Conservation (phyloP, 768 basidiomycete species). For the Russula griseocarnosa region DNA sequence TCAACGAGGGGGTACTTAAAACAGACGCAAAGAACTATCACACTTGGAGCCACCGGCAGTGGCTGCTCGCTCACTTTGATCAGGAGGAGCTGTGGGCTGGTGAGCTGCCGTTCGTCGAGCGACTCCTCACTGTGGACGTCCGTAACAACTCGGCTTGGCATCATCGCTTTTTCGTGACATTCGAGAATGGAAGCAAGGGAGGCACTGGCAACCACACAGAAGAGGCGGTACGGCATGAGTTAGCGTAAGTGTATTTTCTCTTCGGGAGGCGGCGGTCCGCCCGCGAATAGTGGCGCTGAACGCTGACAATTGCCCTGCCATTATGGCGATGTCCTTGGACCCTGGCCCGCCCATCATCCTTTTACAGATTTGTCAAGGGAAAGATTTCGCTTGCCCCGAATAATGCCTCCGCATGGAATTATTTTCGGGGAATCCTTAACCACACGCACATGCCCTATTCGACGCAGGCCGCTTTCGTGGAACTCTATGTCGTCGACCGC, state of each 20-base stretch:
- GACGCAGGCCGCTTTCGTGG: slow-evolving; percentile 53
- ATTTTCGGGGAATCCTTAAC: slow-evolving; percentile 80
- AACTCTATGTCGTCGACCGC: slow-evolving; percentile 51
- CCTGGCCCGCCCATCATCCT: slow-evolving; percentile 38
- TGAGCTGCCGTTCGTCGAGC: slow-evolving; percentile 73
- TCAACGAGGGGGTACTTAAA: slow-evolving; percentile 67
- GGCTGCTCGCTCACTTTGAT: slow-evolving; percentile 84
- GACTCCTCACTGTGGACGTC: slow-evolving; percentile 68
- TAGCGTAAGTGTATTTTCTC: slow-evolving; percentile 51
- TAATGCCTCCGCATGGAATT: slow-evolving; percentile 96
- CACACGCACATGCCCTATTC: slow-evolving; percentile 56
- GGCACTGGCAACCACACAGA: slow-evolving; percentile 57
- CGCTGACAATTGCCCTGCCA: background rate
- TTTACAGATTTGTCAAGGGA: slow-evolving; percentile 57
- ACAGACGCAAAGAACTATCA: slow-evolving; percentile 96
- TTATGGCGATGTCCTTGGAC: slow-evolving; percentile 14
- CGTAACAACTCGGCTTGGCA: slow-evolving; percentile 99
- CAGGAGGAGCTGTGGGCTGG: slow-evolving; percentile 63
- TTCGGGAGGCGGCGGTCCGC: background rate
- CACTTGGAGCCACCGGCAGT: slow-evolving; percentile 97
- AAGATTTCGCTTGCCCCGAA: slow-evolving; percentile 85
- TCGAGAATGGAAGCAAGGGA: slow-evolving; percentile 56
- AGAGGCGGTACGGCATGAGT: slow-evolving; percentile 60
- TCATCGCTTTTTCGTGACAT: slow-evolving; percentile 87
- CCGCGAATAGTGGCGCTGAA: background rate